These are phyloP conservation scores for Penicillium riverlandense DNA, from an alignment of 495 filamentous ascomycete genomes.

Conservation along the genomic window DNA sequence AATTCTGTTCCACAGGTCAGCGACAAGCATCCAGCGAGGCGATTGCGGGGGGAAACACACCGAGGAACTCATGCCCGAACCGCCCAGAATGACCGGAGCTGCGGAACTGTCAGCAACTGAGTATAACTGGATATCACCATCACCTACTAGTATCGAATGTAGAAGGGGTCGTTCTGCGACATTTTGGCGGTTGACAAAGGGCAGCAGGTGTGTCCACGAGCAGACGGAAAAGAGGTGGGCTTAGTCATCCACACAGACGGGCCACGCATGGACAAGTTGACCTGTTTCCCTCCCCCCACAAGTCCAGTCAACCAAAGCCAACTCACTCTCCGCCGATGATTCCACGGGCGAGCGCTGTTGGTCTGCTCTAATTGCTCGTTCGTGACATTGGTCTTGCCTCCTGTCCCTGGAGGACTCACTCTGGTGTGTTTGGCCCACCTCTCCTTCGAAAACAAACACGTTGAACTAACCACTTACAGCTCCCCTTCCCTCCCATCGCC, in stretches of 20 bases:
- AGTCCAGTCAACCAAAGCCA: no score
- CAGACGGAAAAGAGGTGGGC: constrained; percentile 21
- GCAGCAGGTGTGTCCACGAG: constrained; percentile 6
- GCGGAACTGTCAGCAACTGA: constrained; percentile 41
- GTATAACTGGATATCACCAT: constrained; percentile 32
- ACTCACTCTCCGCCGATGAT: constrained; percentile 20
- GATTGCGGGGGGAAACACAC: constrained; percentile 37
- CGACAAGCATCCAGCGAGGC: not conserved
- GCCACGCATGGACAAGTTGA: constrained; percentile 39
- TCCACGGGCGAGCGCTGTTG: constrained; percentile 37
- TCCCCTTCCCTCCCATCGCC: constrained; percentile 23
- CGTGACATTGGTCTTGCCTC: constrained; percentile 11
- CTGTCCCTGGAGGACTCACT: constrained; percentile 20
- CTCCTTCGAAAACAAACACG: no score
- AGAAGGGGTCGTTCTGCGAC: constrained; percentile 75
- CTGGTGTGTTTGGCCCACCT: constrained; percentile 12
- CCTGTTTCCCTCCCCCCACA: constrained; percentile 21
- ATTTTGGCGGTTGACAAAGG: constrained; percentile 18
- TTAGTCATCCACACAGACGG: constrained; percentile 48
- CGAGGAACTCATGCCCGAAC: constrained; percentile 97
- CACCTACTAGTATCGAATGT: constrained; percentile 90
- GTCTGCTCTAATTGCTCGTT: constrained; percentile 26
- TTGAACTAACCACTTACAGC: constrained; percentile 32
- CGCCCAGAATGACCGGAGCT: constrained; percentile 97
- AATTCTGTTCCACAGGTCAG: constrained; percentile 63